Evolutionary conservation across 768 basidiomycete species (phyloP).

Genomic region (Kockovaella imperatae): DNA sequence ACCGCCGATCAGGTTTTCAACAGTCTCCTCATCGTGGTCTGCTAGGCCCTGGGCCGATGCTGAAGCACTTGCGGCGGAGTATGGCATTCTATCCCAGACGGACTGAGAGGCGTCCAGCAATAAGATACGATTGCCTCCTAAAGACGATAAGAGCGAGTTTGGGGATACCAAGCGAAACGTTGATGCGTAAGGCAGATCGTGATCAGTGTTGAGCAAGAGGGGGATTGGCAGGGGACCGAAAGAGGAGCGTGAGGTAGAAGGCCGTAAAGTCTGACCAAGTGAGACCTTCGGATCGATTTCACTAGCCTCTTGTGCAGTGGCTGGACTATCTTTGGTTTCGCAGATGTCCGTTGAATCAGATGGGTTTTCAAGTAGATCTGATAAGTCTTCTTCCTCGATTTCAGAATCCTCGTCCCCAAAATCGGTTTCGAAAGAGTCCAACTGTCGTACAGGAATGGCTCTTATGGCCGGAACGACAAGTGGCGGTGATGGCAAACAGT

Average conservation of each 20-base stretch:
- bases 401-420: too few species aligned
- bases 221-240: constrained; percentile 6
- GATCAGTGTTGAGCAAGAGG: constrained; percentile 9
- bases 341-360: background rate
- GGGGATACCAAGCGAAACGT: constrained; percentile 14
- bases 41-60: constrained; percentile 2
- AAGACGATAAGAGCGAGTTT: background rate
- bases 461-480: too few species aligned
- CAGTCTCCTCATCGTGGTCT: constrained; percentile 23
- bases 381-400: constrained; percentile 1
- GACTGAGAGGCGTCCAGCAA: too few species aligned
- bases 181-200: constrained; percentile 18
- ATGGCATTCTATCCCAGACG: constrained; percentile 31
- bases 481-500: too few species aligned
- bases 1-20: constrained; percentile 22
- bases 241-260: background rate
- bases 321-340: background rate
- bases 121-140: too few species aligned
- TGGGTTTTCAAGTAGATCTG: background rate
- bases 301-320: background rate
- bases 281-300: constrained; percentile 1
- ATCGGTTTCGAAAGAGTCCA: too few species aligned
- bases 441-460: too few species aligned
- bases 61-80: constrained; percentile 10
- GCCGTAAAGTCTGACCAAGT: too few species aligned